Evolutionary conservation across 2,329 filamentous ascomycete genomes (phyloP).

Genomic region (Diaporthe sp.): DNA sequence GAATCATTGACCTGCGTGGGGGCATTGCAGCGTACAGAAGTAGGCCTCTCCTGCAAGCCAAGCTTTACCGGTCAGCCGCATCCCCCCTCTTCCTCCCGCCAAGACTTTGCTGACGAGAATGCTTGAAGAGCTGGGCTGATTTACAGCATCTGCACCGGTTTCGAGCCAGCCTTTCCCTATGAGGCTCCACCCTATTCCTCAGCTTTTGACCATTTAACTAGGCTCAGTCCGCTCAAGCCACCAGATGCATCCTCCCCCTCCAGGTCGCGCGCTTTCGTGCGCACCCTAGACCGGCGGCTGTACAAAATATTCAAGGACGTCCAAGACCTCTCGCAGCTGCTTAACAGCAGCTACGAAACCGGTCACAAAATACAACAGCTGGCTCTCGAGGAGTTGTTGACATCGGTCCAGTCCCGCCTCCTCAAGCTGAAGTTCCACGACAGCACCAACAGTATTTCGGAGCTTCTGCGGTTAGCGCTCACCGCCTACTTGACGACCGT

Average conservation of each 20-base stretch:
- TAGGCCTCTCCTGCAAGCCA: background rate
- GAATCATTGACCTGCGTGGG: background rate
- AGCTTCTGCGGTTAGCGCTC: background rate
- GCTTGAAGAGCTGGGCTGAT: background rate
- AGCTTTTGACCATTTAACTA: background rate
- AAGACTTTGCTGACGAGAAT: background rate
- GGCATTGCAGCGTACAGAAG: background rate
- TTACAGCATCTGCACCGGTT: background rate
- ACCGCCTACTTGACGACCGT: background rate
- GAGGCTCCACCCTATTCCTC: background rate
- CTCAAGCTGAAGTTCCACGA: background rate
- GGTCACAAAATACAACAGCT: background rate
- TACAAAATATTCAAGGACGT: background rate
- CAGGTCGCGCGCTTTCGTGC: background rate
- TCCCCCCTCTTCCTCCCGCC: background rate
- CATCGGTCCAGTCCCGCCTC: background rate
- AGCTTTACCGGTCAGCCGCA: background rate
- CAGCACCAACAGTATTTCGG: background rate
- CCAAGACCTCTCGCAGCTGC: background rate
- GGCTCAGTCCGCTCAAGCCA: background rate
- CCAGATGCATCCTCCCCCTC: background rate
- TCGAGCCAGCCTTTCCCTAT: background rate
- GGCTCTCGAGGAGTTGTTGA: background rate
- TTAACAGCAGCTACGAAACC: background rate
- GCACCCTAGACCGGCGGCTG: background rate